A percentile compares a stretch with the other conserved stretches of the same genome.
Conservation (phyloP, 2,329 filamentous ascomycete genomes). For the Cladobotryum protrusum region DNA sequence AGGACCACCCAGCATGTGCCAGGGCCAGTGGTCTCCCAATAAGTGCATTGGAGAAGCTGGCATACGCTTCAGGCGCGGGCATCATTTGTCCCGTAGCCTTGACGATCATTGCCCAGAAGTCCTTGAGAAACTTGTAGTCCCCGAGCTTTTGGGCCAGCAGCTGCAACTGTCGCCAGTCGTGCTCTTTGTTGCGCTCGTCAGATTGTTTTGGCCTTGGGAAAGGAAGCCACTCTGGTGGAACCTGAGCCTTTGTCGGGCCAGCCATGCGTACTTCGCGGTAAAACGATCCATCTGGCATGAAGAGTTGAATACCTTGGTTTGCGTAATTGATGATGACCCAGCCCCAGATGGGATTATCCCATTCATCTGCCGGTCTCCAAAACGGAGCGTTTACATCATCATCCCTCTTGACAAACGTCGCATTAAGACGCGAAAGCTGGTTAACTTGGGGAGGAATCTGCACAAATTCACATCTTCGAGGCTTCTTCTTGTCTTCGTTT, state of each 20-base stretch:
- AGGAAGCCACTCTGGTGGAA: slow-evolving; percentile 28
- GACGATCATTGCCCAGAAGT: background rate
- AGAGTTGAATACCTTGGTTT: slow-evolving; percentile 37
- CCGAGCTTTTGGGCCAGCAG: background rate
- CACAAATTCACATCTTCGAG: slow-evolving; percentile 23
- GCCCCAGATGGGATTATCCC: slow-evolving; percentile 37
- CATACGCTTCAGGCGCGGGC: background rate
- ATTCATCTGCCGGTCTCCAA: slow-evolving; percentile 22
- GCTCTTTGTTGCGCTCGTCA: background rate
- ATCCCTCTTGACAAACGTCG: background rate
- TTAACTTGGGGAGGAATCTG: slow-evolving; percentile 36
- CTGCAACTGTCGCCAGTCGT: background rate
- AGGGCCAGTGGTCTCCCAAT: background rate
- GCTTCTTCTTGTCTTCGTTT: slow-evolving; percentile 5
- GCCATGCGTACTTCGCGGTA: slow-evolving; percentile 35
- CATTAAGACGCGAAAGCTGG: slow-evolving; percentile 31
- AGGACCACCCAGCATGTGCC: background rate
- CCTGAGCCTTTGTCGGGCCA: slow-evolving; percentile 18
- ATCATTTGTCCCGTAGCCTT: background rate
- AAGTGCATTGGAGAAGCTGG: background rate
- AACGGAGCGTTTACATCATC: background rate
- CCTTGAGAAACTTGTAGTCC: background rate
- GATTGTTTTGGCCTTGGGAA: slow-evolving; percentile 6
- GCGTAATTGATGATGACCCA: slow-evolving; percentile 38
- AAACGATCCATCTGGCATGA: slow-evolving; percentile 36